Evolutionary conservation across 2,329 filamentous ascomycete genomes (phyloP).

Genomic region (Sporothrix globosa): DNA sequence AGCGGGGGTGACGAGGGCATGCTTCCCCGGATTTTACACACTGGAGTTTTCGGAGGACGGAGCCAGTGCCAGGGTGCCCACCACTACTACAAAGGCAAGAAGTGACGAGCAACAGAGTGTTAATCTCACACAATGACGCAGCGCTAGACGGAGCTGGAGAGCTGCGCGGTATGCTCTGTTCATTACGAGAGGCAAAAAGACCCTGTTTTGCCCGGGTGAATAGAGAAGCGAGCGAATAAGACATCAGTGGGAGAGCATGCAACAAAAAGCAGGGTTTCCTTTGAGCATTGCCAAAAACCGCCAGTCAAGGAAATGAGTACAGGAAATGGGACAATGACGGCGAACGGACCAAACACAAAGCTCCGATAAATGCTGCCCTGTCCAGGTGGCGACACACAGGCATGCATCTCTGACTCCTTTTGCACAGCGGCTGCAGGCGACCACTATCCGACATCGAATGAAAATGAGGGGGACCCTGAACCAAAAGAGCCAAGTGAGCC

Average conservation of each 20-base stretch:
- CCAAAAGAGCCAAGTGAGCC: not conserved
- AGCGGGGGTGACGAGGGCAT: not conserved
- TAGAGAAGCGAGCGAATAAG: not conserved
- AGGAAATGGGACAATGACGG: not conserved
- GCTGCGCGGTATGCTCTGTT: not conserved
- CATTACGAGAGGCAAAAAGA: conserved; percentile 11
- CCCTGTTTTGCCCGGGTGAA: conserved; percentile 7
- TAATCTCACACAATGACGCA: not conserved
- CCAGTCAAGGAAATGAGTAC: conserved; percentile 22
- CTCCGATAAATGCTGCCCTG: not conserved
- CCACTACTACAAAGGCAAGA: not conserved
- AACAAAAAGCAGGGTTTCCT: not conserved
- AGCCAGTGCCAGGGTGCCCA: not conserved
- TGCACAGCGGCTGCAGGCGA: conserved; percentile 24
- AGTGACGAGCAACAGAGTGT: not conserved
- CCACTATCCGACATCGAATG: too few species aligned
- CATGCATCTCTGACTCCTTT: not conserved
- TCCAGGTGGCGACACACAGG: not conserved
- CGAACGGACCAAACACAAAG: not conserved
- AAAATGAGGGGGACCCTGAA: conserved; percentile 13
- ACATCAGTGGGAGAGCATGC: not conserved
- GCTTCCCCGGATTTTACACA: conserved; percentile 18
- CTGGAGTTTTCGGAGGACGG: conserved; percentile 1
- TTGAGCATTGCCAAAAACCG: not conserved
- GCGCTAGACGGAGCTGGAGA: conserved; percentile 6